Base-by-base conservation (phyloP, 305 asterid genomes). In the Nicotiana rustica region DNA sequence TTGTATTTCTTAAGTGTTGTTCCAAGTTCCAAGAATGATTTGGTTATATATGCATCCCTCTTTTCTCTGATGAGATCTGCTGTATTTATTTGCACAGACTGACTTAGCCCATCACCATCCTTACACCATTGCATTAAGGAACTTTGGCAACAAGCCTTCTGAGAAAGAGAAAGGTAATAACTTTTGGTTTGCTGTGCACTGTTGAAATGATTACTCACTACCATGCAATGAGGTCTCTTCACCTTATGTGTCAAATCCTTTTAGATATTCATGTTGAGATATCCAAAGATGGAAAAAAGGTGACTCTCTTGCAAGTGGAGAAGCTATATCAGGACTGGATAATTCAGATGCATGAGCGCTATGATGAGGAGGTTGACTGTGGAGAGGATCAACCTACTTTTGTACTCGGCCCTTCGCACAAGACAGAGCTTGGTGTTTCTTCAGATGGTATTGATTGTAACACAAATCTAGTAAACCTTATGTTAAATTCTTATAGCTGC, bases 91-190 rank as follows among this genome's bases (percentile, higher is more conserved):
- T 64, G 81, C 69, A 49, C 89, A 94, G 98, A 93, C 94, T 7
- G 93, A 94, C 85, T 86, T 93, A 71, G 97, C 95, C 4, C 92
- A 90, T 55, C 91, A 88, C 59, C 93, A 91, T 83, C 93, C 93
- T 0, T 91, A 79, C 86, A 94, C 93, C 83, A 81, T 86, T 78
- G 94, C 93, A 21, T 81, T 94, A 71, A 92, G 88, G 92, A 89
- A 78, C 78, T 89, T 94, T 86, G 97, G 97, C 73, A 84, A 86
- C 84, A 86, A 78, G 85, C 61, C 69, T 57, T 78, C 68, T 78
- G 91, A 89, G 73, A 83, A 89, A 79, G 91, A 86, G 57, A 83
- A 82, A 69, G 94, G 97, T 92, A 49, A 70, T 79, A 56, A 52
- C 81, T 12, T 81, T 71, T 21, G 12, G 29, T 78, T 29, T 41